phyloP scores from a whole-genome alignment of 2,329 filamentous ascomycete genomes.

The Diaporthe batatas region DNA sequence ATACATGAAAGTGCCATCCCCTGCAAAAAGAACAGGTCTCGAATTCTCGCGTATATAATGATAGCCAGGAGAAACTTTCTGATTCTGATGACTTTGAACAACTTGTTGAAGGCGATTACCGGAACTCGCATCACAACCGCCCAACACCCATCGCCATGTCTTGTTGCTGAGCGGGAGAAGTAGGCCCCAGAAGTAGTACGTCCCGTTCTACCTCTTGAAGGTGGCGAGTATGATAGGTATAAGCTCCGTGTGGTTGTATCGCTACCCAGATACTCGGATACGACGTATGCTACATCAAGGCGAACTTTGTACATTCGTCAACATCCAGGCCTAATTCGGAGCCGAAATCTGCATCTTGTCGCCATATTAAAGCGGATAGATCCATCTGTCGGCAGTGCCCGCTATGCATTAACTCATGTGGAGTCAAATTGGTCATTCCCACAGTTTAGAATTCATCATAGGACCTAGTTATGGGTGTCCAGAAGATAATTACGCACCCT shows the following conservation, averaged over 20 bases:
- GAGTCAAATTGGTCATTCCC: not conserved
- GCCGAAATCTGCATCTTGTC: not conserved
- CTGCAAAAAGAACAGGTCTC: constrained; percentile 15
- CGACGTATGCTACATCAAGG: not conserved
- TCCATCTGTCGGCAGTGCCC: not conserved
- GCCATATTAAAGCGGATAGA: not conserved
- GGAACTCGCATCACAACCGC: not conserved
- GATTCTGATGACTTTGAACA: too few species aligned
- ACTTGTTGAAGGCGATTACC: not conserved
- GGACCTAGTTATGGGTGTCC: too few species aligned
- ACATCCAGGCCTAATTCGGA: not conserved
- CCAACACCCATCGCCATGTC: not conserved
- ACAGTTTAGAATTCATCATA: not conserved
- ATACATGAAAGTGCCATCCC: constrained; percentile 4
- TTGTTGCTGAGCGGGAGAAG: not conserved
- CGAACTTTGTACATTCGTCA: not conserved
- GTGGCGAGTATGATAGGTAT: not conserved
- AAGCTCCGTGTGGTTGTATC: constrained; percentile 16
- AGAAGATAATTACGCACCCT: too few species aligned
- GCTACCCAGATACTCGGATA: too few species aligned
- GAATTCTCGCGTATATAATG: not conserved
- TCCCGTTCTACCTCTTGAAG: constrained; percentile 3
- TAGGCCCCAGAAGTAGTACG: constrained; percentile 20
- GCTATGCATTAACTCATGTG: not conserved
- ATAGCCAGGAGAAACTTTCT: not conserved